Conservation (phyloP, 2,329 filamentous ascomycete species). For the Aspergillus brasiliensis region DNA sequence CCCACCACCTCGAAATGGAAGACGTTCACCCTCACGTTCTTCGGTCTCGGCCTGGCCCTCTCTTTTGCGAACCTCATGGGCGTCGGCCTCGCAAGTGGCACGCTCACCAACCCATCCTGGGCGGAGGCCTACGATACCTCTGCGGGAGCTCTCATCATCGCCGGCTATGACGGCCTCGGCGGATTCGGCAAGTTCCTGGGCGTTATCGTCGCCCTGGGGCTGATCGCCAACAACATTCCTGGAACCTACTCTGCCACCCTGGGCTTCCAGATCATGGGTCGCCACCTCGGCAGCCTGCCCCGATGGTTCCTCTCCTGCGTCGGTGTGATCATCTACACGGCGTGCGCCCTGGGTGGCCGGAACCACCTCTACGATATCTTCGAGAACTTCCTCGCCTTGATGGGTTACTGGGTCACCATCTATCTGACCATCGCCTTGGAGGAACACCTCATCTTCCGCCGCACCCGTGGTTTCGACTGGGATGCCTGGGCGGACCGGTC, state of each 20-base stretch:
- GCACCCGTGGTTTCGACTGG: constrained; percentile 38
- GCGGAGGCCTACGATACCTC: constrained; percentile 17
- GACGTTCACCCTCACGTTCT: not conserved
- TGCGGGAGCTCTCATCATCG: constrained; percentile 37
- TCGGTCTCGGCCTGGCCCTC: constrained; percentile 2
- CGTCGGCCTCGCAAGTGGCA: constrained; percentile 4
- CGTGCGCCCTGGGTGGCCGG: constrained; percentile 39
- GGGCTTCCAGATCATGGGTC: constrained; percentile 39
- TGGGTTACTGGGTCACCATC: constrained; percentile 44
- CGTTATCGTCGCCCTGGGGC: constrained; percentile 39
- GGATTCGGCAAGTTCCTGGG: constrained; percentile 40
- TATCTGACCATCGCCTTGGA: constrained; percentile 41
- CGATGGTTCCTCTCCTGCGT: constrained; percentile 42
- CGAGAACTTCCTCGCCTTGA: constrained; percentile 42
- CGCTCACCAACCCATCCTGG: not conserved
- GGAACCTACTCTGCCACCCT: constrained; percentile 41
- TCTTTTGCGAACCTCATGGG: constrained; percentile 5
- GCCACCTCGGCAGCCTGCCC: constrained; percentile 32
- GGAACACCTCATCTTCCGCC: constrained; percentile 44
- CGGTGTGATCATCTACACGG: constrained; percentile 38
- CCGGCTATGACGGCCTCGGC: constrained; percentile 33
- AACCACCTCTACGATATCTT: constrained; percentile 42
- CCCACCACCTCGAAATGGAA: constrained; percentile 31
- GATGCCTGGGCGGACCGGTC: constrained; percentile 35
- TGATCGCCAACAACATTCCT: constrained; percentile 42